Conservation (phyloP, 768 basidiomycete genomes). For the Phanerochaete carnosa region DNA sequence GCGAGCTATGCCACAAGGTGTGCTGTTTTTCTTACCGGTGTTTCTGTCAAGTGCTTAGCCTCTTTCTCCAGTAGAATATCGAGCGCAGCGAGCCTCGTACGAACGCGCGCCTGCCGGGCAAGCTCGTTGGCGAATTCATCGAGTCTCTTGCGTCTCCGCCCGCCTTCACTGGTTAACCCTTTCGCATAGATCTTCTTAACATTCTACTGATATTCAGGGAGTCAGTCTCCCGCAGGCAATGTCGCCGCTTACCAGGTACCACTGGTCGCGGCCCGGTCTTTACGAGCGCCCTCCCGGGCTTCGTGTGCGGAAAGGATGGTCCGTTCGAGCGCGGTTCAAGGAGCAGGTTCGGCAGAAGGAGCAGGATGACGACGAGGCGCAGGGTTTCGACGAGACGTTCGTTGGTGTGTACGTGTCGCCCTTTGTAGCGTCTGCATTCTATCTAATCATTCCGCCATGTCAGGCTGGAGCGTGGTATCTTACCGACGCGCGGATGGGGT, state of each 20-base stretch:
- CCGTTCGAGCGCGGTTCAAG: slow-evolving; percentile 96
- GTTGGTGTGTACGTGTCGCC: slow-evolving; percentile 87
- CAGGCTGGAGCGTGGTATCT: slow-evolving; percentile 95
- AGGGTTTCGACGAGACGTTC: slow-evolving; percentile 94
- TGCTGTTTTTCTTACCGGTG: neutral
- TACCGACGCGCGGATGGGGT: slow-evolving; percentile 97
- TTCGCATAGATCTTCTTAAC: neutral
- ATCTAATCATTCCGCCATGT: too few species aligned
- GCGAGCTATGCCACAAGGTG: slow-evolving; percentile 83
- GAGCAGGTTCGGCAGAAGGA: slow-evolving; percentile 96
- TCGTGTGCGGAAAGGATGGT: slow-evolving; percentile 98
- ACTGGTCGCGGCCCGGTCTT: slow-evolving; percentile 90
- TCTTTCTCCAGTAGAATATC: slow-evolving; percentile 79
- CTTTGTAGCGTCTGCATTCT: too few species aligned
- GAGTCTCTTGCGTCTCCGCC: slow-evolving; percentile 96
- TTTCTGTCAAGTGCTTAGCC: neutral
- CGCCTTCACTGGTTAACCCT: slow-evolving; percentile 80
- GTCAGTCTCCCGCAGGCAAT: slow-evolving; percentile 99
- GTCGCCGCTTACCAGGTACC: slow-evolving; percentile 99
- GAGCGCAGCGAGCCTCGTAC: slow-evolving; percentile 96
- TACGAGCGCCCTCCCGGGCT: slow-evolving; percentile 99
- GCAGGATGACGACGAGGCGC: slow-evolving; percentile 96
- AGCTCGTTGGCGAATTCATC: slow-evolving; percentile 98
- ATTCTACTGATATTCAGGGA: slow-evolving; percentile 22
- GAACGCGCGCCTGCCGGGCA: slow-evolving; percentile 91